Evolutionary conservation across 1,139 yeast genomes (phyloP), one percentile per base, ranked within the genome.

Genomic region (Starmera stellimalicola): DNA sequence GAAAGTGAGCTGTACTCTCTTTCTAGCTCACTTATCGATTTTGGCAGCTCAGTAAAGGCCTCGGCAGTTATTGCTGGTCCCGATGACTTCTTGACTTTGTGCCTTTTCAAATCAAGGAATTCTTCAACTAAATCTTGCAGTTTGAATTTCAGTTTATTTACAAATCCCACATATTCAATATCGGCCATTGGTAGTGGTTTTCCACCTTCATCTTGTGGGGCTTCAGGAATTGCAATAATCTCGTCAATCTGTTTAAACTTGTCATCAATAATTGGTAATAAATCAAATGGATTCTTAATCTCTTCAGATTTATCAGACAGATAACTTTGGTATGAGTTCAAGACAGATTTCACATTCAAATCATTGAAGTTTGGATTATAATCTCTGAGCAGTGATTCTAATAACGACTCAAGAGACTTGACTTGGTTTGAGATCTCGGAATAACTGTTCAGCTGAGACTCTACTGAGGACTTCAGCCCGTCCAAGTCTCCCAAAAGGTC

Each of bases 321-420:
- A 33, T 70, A 75, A 38, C 76, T 71, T 38, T 75, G 78, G 57
- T 65, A 87, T 0, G 66, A 55, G 30, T 68, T 62, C 15, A 84
- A 78, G 0, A 94, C 78, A 9, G 63, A 69, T 51, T 84, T 84
- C 15, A 88, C 96, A 0, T 88, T 94, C 5, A 77, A 73, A 55
- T 88, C 96, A 52, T 87, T 88, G 60, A 83, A 85, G 53, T 87
- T 87, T 25, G 94, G 95, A 51, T 88, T 85, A 52, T 84, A 84
- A 35, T 77, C 72, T 3, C 62, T 52, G 18, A 70, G 60, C 58
- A 82, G 58, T 7, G 57, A 54, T 6, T 54, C 52, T 31, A 82
- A 54, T 16, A 74, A 58, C 1, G 38, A 34, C 43, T 74, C 78
- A 34, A 77, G 51, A 4, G 49, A 43, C 37, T 32, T 31, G 56